A percentile compares a stretch with the other conserved stretches of the same genome.
Conservation (phyloP, 805 yeast species). For the Yarrowia osloensis region DNA sequence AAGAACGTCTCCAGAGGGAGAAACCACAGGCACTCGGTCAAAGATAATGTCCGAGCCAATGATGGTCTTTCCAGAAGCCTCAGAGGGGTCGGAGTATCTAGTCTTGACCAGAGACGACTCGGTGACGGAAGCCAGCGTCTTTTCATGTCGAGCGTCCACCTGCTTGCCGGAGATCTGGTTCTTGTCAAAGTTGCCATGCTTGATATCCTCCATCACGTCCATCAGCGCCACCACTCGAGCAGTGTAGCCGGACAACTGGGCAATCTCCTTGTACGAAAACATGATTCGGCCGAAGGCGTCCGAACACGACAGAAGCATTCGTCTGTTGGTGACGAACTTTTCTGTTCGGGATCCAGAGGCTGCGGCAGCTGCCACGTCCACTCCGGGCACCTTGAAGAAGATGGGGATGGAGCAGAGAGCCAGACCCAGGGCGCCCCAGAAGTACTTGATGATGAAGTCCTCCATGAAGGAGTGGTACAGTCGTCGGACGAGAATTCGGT, state of each 20-base stretch:
- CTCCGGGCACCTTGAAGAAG: slow-evolving; percentile 57
- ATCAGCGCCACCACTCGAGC: slow-evolving; percentile 71
- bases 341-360: slow-evolving; percentile 51
- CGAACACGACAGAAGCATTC: slow-evolving; percentile 79
- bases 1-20: slow-evolving; percentile 79
- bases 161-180: slow-evolving; percentile 36
- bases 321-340: slow-evolving; percentile 85
- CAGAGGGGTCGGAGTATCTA: slow-evolving; percentile 25
- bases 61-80: slow-evolving; percentile 40
- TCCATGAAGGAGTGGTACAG: slow-evolving; percentile 81
- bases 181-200: slow-evolving; percentile 43
- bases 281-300: slow-evolving; percentile 86
- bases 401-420: slow-evolving; percentile 86
- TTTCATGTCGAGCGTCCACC: slow-evolving; percentile 32
- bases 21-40: slow-evolving; percentile 72
- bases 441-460: slow-evolving; percentile 83
- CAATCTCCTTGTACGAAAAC: slow-evolving; percentile 78
- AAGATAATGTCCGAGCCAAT: slow-evolving; percentile 65
- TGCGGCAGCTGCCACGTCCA: slow-evolving; percentile 42
- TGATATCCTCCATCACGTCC: slow-evolving; percentile 57
- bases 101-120: slow-evolving; percentile 11
- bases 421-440: slow-evolving; percentile 95
- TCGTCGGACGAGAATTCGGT: slow-evolving; percentile 71
- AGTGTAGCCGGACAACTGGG: slow-evolving; percentile 82
- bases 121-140: slow-evolving; percentile 31